Percentiles rank a stretch among this genome's conserved stretches.
These are phyloP conservation scores for Termitomyces sp. DNA, from an alignment of 768 basidiomycete genomes.

Conservation along the genomic window DNA sequence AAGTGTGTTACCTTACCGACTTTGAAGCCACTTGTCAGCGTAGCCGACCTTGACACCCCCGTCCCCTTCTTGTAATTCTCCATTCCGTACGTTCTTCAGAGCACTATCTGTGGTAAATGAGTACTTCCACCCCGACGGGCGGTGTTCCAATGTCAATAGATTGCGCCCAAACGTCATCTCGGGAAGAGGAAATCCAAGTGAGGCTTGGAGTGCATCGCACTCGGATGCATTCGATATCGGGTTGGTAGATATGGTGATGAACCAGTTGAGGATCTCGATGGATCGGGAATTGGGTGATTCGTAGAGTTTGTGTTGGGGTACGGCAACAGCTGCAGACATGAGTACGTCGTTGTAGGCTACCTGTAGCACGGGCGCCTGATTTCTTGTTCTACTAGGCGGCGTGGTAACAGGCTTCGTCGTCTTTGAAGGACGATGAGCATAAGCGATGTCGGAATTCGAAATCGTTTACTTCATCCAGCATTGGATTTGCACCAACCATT, in stretches of 20 bases:
- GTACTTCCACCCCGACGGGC: conserved; percentile 56
- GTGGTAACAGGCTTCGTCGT: conserved; percentile 1
- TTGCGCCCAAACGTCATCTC: conserved; percentile 98
- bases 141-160: conserved; percentile 60
- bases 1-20: conserved; percentile 50
- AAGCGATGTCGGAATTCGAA: conserved; percentile 16
- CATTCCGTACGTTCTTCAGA: conserved; percentile 67
- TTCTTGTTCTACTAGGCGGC: background rate
- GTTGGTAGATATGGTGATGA: conserved; percentile 62
- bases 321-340: conserved; percentile 37
- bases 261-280: conserved; percentile 66
- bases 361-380: background rate
- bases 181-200: conserved; percentile 75
- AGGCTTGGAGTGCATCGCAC: conserved; percentile 61
- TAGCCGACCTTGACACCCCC: conserved; percentile 94
- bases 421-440: conserved; percentile 7
- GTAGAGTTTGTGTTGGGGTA: conserved; percentile 60
- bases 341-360: conserved; percentile 15
- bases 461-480: background rate
- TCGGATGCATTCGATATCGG: conserved; percentile 78
- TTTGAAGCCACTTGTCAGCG: conserved; percentile 91
- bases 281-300: conserved; percentile 67
- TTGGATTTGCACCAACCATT: background rate
- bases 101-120: conserved; percentile 66
- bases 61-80: conserved; percentile 71